Percentiles rank a stretch among this genome's conserved stretches.
Conservation (phyloP, 176 grass and related monocot species). For the Zizania latifolia region DNA sequence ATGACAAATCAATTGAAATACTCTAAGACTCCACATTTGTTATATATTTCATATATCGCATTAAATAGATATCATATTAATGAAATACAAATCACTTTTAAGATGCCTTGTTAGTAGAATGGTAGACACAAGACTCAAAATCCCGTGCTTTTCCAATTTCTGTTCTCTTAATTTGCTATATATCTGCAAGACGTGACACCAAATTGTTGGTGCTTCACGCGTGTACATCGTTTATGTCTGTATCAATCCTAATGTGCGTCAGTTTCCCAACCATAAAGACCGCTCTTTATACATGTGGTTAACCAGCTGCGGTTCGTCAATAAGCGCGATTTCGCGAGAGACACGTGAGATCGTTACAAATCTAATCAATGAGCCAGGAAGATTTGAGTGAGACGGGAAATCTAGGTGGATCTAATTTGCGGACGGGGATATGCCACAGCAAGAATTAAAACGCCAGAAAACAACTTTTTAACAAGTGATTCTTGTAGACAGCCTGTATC, state of each 20-base stretch:
- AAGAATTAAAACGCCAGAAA: neutral
- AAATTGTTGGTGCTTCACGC: neutral
- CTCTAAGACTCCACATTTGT: too few relatives aligned
- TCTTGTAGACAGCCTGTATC: too few relatives aligned
- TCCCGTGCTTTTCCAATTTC: too few relatives aligned
- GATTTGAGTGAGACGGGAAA: constrained; percentile 5
- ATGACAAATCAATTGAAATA: too few relatives aligned
- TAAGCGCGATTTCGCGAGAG: neutral
- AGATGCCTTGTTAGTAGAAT: too few relatives aligned
- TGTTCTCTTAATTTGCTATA: neutral
- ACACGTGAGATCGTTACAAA: constrained; percentile 11
- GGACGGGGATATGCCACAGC: neutral
- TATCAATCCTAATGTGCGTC: neutral
- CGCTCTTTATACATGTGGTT: neutral
- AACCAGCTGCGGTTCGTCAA: neutral
- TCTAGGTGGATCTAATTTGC: constrained; percentile 11
- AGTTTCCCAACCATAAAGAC: neutral
- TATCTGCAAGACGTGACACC: neutral
- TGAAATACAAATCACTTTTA: too few relatives aligned
- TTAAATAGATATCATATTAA: too few relatives aligned
- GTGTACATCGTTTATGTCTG: neutral
- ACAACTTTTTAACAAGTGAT: too few relatives aligned
- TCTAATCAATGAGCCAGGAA: neutral
- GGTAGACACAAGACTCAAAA: too few relatives aligned
- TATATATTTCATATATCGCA: too few relatives aligned